These are phyloP conservation scores for Xylogone sp. DNA, from an alignment of 2,329 filamentous ascomycete genomes.

Conservation along the genomic window DNA sequence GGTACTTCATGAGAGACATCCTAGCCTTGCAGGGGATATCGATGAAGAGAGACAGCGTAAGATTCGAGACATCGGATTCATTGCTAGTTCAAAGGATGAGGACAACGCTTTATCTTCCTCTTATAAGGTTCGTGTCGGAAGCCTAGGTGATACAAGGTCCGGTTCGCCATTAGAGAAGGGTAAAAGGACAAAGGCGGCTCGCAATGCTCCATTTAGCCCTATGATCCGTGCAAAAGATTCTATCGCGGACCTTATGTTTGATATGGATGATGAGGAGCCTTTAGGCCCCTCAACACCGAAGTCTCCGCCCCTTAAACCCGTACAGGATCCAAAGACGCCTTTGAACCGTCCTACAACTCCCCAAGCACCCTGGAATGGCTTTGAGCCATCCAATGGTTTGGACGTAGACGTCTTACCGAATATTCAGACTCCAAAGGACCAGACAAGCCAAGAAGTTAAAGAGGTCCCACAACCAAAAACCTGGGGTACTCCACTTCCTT, in stretches of 20 bases:
- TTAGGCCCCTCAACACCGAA: conserved; percentile 9
- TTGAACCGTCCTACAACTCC: conserved; percentile 3
- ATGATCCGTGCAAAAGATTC: conserved; percentile 65
- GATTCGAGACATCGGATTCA: conserved; percentile 74
- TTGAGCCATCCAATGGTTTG: conserved; percentile 5
- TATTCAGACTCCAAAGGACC: not conserved
- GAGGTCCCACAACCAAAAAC: conserved; percentile 14
- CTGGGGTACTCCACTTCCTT: conserved; percentile 27
- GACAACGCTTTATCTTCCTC: conserved; percentile 61
- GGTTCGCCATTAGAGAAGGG: conserved; percentile 32
- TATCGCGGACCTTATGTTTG: conserved; percentile 77
- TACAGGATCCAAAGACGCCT: conserved; percentile 1
- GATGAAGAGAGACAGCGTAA: conserved; percentile 66
- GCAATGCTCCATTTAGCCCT: conserved; percentile 61
- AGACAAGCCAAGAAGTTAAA: not conserved
- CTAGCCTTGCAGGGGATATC: conserved; percentile 49
- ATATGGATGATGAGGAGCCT: conserved; percentile 70
- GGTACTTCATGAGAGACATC: conserved; percentile 52
- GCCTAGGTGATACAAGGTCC: conserved; percentile 57
- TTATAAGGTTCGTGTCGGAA: conserved; percentile 55
- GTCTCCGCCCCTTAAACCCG: conserved; percentile 7
- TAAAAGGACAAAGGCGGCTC: conserved; percentile 42
- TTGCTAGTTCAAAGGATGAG: conserved; percentile 57
- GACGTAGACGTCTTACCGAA: not conserved
- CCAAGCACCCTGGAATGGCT: conserved; percentile 12